Conservation (phyloP, 371 early-diverging fungal genomes). For the Catenaria anguillulae region DNA sequence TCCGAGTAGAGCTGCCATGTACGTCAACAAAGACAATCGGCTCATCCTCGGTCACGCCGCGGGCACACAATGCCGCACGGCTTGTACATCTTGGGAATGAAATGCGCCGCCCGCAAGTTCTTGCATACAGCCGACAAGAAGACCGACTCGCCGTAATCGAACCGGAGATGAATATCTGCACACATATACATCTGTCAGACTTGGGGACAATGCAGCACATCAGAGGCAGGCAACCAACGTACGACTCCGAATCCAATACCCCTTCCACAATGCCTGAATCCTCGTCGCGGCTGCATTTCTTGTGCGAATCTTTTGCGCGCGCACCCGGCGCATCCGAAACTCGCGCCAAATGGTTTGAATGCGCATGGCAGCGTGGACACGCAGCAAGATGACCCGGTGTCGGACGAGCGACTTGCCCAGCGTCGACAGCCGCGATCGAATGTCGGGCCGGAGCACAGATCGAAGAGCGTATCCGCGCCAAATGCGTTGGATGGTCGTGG, state of each 20-base stretch:
- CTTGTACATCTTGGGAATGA: slow-evolving; percentile 37
- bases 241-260: slow-evolving; percentile 36
- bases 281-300: slow-evolving; percentile 29
- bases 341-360: slow-evolving; percentile 28
- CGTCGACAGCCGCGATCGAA: slow-evolving; percentile 20
- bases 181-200: neutral
- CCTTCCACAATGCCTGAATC: slow-evolving; percentile 36
- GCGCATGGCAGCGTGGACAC: slow-evolving; percentile 25
- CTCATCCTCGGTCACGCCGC: slow-evolving; percentile 9
- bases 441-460: slow-evolving; percentile 23
- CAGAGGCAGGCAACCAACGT: slow-evolving; percentile 14
- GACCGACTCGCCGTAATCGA: slow-evolving; percentile 35
- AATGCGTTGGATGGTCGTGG: neutral
- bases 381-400: slow-evolving; percentile 21
- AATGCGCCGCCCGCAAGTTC: slow-evolving; percentile 27
- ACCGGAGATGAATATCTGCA: slow-evolving; percentile 30
- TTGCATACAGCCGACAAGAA: slow-evolving; percentile 35
- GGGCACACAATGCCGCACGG: slow-evolving; percentile 39
- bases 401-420: slow-evolving; percentile 23
- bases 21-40: no score
- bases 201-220: no score
- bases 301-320: slow-evolving; percentile 27
- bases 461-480: slow-evolving; percentile 20
- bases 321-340: slow-evolving; percentile 18
- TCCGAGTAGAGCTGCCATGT: no score